Conservation (phyloP, 2,329 filamentous ascomycete species). For the Colletotrichum orchidophilum region DNA sequence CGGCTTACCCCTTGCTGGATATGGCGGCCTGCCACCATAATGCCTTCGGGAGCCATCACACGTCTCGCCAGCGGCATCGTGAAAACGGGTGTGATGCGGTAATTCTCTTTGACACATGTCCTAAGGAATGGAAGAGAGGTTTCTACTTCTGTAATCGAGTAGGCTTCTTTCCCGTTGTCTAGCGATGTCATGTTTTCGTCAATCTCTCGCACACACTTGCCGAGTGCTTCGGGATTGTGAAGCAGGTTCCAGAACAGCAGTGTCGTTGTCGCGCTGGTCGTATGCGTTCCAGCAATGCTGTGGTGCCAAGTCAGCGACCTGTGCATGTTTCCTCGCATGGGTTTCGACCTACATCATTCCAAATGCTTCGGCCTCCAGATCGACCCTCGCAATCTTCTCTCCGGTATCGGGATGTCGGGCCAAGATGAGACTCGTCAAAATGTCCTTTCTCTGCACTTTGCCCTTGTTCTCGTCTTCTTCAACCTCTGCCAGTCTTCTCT, state of each 20-base stretch:
- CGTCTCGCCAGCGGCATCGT: conserved; percentile 23
- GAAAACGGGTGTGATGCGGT: conserved; percentile 7
- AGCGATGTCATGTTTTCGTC: neutral
- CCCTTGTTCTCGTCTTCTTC: conserved; percentile 4
- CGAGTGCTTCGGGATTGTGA: conserved; percentile 1
- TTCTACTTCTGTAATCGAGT: conserved; percentile 6
- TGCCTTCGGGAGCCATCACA: conserved; percentile 12
- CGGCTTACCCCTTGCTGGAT: conserved; percentile 11
- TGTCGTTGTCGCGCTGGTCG: neutral
- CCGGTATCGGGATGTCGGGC: conserved; percentile 48
- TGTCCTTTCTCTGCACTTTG: conserved; percentile 40
- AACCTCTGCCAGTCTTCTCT: conserved; percentile 20
- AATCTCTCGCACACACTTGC: neutral
- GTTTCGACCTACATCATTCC: conserved; percentile 44
- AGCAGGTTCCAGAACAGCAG: conserved; percentile 15
- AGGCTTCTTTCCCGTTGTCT: neutral
- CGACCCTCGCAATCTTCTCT: conserved; percentile 38
- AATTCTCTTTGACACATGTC: conserved; percentile 20
- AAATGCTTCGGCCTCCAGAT: conserved; percentile 48
- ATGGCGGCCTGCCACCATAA: conserved; percentile 1
- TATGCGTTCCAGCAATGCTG: conserved; percentile 19
- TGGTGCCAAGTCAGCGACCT: neutral
- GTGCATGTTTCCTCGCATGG: neutral
- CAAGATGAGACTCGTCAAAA: conserved; percentile 47
- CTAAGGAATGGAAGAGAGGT: conserved; percentile 1